Evolutionary conservation across 805 yeast genomes (phyloP), one percentile per base, ranked within the genome.

Genomic region (Metschnikowia orientalis): DNA sequence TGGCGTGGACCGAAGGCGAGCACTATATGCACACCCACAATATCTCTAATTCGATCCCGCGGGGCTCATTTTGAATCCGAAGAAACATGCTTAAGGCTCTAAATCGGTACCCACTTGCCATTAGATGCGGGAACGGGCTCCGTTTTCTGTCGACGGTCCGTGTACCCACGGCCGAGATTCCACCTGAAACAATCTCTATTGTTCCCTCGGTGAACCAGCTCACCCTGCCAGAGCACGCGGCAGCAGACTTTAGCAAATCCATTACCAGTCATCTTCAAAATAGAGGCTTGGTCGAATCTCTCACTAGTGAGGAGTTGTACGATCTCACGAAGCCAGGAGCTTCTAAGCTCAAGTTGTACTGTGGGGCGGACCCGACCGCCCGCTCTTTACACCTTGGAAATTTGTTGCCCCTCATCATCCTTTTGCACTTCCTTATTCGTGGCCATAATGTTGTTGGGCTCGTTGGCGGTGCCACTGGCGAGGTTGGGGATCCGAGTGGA

Each of bases 331-430:
- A 51, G 17, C 51, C 37, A 2, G 47, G 42, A 4, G 34, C 34
- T 15, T 18, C 57, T 21, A 69, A 66, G 43, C 47, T 83, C 8
- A 77, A 79, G 7, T 57, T 87, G 6, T 90, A 90, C 57, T 81
- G 95, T 56, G 98, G 98, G 8, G 97, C 96, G 0, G 98, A 92
- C 53, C 98, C 98, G 1, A 80, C 95, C 0, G 97, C 97, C 1
- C 65, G 54, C 29, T 88, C 97, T 0, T 63, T 92, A 10, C 98
- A 92, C 59, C 59, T 92, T 44, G 98, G 98, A 3, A 92, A 92
- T 49, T 61, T 92, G 32, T 64, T 92, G 19, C 98, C 98, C 1
- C 59, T 92, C 42, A 76, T 92, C 80, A 75, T 86, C 2, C 60
- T 90, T 27, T 62, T 92, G 26, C 96, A 92, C 57, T 88, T 88